Evolutionary conservation across 2,329 filamentous ascomycete species (phyloP).

Genomic region (Pyrenochaeta sp.): DNA sequence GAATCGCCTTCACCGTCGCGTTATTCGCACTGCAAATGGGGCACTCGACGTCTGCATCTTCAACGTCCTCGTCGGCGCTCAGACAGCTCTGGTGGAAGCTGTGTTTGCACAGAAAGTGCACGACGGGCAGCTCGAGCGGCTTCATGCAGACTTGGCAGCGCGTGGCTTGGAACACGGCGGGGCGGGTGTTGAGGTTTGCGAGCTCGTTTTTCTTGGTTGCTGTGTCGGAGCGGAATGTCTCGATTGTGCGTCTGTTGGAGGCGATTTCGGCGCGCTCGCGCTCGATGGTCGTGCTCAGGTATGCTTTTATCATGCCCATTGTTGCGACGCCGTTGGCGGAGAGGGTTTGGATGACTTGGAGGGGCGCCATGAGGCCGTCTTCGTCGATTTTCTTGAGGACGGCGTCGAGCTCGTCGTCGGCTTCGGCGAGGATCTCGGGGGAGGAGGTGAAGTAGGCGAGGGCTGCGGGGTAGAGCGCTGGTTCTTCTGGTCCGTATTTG

Average conservation of each 20-base stretch:
- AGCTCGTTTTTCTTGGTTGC: conserved; percentile 81
- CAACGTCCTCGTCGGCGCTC: conserved; percentile 66
- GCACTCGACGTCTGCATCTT: conserved; percentile 76
- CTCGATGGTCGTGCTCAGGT: conserved; percentile 86
- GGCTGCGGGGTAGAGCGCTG: conserved; percentile 89
- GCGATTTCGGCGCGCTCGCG: conserved; percentile 87
- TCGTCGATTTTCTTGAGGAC: conserved; percentile 87
- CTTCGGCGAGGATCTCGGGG: conserved; percentile 80
- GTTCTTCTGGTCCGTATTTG: conserved; percentile 91
- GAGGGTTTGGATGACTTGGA: conserved; percentile 95
- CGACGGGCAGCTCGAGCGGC: conserved; percentile 82
- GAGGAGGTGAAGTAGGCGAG: conserved; percentile 93
- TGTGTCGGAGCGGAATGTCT: conserved; percentile 84
- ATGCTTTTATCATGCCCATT: conserved; percentile 96
- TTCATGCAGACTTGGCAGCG: conserved; percentile 84
- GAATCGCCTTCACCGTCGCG: conserved; percentile 85
- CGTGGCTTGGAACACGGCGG: conserved; percentile 87
- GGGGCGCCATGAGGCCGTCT: conserved; percentile 90
- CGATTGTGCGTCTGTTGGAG: conserved; percentile 80
- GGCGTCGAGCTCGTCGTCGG: conserved; percentile 79
- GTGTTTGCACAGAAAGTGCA: conserved; percentile 97
- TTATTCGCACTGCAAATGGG: conserved; percentile 85
- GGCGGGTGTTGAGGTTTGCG: conserved; percentile 76
- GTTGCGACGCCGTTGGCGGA: conserved; percentile 82
- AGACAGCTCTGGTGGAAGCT: conserved; percentile 94